These are phyloP conservation scores for Globisporangium heterothallicum DNA, from an alignment of 352 stramenopile genomes.

Conservation along the genomic window DNA sequence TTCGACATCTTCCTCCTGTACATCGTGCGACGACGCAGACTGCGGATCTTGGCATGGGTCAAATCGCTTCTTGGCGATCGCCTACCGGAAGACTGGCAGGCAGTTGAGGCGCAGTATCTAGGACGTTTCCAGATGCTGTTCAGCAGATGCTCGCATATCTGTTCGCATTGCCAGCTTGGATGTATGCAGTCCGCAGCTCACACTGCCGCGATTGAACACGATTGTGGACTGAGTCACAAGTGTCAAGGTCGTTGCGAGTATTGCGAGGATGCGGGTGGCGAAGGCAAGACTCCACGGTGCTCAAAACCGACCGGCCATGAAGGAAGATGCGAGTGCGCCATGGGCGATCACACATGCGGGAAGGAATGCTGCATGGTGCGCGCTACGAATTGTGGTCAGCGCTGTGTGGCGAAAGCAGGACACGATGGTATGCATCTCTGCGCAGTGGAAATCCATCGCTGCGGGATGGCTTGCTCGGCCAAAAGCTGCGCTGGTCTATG, in stretches of 20 bases:
- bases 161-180: slow-evolving; percentile 39
- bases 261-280: slow-evolving; percentile 17
- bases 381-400: slow-evolving; percentile 46
- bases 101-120: slow-evolving; percentile 37
- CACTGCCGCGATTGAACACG: slow-evolving; percentile 20
- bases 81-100: slow-evolving; percentile 40
- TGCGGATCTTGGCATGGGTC: slow-evolving; percentile 36
- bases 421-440: slow-evolving; percentile 46
- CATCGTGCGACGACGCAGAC: slow-evolving; percentile 44
- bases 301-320: slow-evolving; percentile 51
- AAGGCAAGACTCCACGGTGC: slow-evolving; percentile 28
- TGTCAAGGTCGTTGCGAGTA: slow-evolving; percentile 48
- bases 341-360: slow-evolving; percentile 58
- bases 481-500: slow-evolving; percentile 35
- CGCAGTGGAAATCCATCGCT: slow-evolving; percentile 45
- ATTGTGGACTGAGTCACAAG: slow-evolving; percentile 46
- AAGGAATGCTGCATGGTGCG: slow-evolving; percentile 24
- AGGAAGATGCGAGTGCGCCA: slow-evolving; percentile 53
- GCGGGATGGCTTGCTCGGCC: slow-evolving; percentile 41
- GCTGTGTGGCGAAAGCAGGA: slow-evolving; percentile 34
- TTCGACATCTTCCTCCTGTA: slow-evolving; percentile 60
- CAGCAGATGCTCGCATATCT: slow-evolving; percentile 50
- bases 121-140: slow-evolving; percentile 42
- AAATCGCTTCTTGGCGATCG: slow-evolving; percentile 29
- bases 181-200: slow-evolving; percentile 60